Percentiles rank a stretch among this genome's conserved stretches.
These are phyloP conservation scores for Lignosus rhinocerotis DNA, from an alignment of 1,284 basidiomycete genomes.

Conservation along the genomic window DNA sequence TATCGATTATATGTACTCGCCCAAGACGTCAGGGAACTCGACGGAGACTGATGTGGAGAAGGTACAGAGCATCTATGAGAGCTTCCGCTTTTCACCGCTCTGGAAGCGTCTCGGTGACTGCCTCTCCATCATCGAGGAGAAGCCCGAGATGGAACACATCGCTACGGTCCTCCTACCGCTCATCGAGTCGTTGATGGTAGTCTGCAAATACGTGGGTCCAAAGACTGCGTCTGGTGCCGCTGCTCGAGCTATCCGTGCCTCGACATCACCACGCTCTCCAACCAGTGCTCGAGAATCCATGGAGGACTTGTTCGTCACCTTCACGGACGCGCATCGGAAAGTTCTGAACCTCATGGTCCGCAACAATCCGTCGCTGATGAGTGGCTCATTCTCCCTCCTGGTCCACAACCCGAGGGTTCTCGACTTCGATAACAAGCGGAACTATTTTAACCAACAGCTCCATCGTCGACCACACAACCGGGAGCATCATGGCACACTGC, in stretches of 20 bases:
- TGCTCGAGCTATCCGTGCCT: conserved; percentile 53
- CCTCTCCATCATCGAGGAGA: conserved; percentile 79
- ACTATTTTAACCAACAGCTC: conserved; percentile 97
- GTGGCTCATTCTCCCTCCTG: conserved; percentile 95
- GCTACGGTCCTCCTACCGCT: conserved; percentile 89
- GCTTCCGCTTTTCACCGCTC: conserved; percentile 82
- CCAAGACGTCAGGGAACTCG: conserved; percentile 44
- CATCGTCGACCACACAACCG: conserved; percentile 82
- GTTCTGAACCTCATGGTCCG: conserved; percentile 97
- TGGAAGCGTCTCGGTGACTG: conserved; percentile 89
- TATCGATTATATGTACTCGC: conserved; percentile 92
- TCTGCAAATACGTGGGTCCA: conserved; percentile 90
- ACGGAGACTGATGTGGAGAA: conserved; percentile 70
- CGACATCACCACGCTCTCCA: conserved; percentile 67
- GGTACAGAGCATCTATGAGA: conserved; percentile 83
- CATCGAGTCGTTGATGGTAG: conserved; percentile 96
- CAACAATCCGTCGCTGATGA: conserved; percentile 97
- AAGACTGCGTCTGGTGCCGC: conserved; percentile 46
- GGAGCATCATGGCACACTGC: conserved; percentile 83
- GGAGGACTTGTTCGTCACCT: conserved; percentile 90
- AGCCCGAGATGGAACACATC: conserved; percentile 81
- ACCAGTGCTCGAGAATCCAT: conserved; percentile 68
- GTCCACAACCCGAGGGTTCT: conserved; percentile 96
- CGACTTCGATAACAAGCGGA: conserved; percentile 99
- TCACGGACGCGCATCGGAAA: conserved; percentile 95